Evolutionary conservation across 108 stramenopile genomes (phyloP), one percentile per base, ranked within the genome.

Genomic region (Hondaea fermentalgiana): DNA sequence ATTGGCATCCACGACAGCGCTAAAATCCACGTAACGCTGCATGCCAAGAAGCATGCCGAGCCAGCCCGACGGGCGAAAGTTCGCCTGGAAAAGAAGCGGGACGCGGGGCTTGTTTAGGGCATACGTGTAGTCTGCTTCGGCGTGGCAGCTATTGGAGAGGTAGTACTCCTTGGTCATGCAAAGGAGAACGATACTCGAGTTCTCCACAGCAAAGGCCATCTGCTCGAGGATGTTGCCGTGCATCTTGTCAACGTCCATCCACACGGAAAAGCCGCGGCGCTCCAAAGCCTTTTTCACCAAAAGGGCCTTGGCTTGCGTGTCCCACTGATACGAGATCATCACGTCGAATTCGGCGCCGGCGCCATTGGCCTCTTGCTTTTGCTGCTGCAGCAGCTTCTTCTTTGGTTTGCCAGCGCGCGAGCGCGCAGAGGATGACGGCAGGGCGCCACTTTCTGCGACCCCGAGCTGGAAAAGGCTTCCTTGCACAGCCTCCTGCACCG

Each of bases 181-280:
- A 5, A 83, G 47, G 23, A 83, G 21, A 8, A 83, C 57, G 19
- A 83, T 2, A n/a, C 23, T 53, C 28, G 72, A 21, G 4, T 28
- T 28, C 57, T 83, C 72, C 51, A 83, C 72, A 0, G 72, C 72
- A n/a, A 8, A 21, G 5, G 72, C 72, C 72, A 83, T 83, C 6
- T 21, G 23, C 72, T 83, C 28, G 23, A 83, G 72, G n/a, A 44
- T 57, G 72, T 28, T 83, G 51, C 72, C 72, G 23, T 23, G 23
- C 72, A 83, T 83, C 72, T 83, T 83, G 23, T 83, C 72, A 43
- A 83, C 72, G 57, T 83, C 72, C 72, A 83, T 44, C 72, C 72
- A 83, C 16, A 83, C 72, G n/a, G n/a, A 25, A n/a, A 57, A 83
- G 5, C 72, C 72, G 23, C 29, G n/a, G 23, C 23, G 23, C 57